These are phyloP conservation scores for Ustilago cynodontis DNA, from an alignment of 1,284 basidiomycete genomes.

Conservation along the genomic window DNA sequence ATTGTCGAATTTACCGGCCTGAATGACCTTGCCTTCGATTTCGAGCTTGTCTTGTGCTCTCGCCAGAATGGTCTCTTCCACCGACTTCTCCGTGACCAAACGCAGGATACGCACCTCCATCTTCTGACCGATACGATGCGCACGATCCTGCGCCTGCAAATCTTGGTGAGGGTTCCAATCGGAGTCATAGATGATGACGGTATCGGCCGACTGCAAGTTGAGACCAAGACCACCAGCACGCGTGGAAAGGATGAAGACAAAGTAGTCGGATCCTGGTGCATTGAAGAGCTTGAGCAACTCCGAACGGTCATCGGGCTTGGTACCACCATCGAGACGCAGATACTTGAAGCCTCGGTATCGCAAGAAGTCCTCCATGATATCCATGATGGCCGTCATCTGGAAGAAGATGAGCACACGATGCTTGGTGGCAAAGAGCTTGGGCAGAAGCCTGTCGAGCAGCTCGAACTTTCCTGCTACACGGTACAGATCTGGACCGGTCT, in stretches of 20 bases:
- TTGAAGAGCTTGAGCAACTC: slow-evolving; percentile 91
- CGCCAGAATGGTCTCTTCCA: slow-evolving; percentile 96
- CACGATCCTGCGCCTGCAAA: slow-evolving; percentile 84
- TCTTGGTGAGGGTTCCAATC: slow-evolving; percentile 74
- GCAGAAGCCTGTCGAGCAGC: slow-evolving; percentile 89
- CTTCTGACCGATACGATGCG: slow-evolving; percentile 99
- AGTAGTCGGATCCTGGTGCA: slow-evolving; percentile 86
- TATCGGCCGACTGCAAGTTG: slow-evolving; percentile 98
- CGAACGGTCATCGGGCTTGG: slow-evolving; percentile 97
- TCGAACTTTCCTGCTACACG: slow-evolving; percentile 95
- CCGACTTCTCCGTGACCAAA: slow-evolving; percentile 97
- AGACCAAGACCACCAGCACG: slow-evolving; percentile 97
- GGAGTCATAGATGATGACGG: slow-evolving; percentile 90
- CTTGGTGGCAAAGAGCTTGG: slow-evolving; percentile 91
- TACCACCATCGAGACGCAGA: slow-evolving; percentile 95
- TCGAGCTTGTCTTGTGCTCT: slow-evolving; percentile 96
- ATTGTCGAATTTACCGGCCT: slow-evolving; percentile 97
- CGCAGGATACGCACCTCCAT: slow-evolving; percentile 96
- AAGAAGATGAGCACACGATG: slow-evolving; percentile 99
- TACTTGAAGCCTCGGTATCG: slow-evolving; percentile 90
- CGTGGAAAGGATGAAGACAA: slow-evolving; percentile 87
- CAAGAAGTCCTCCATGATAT: slow-evolving; percentile 98
- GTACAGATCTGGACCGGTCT: slow-evolving; percentile 82
- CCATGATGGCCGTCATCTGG: slow-evolving; percentile 99
- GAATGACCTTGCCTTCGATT: slow-evolving; percentile 93